Evolutionary conservation across 1,284 basidiomycete species (phyloP).

Genomic region (Agaricales sp.): DNA sequence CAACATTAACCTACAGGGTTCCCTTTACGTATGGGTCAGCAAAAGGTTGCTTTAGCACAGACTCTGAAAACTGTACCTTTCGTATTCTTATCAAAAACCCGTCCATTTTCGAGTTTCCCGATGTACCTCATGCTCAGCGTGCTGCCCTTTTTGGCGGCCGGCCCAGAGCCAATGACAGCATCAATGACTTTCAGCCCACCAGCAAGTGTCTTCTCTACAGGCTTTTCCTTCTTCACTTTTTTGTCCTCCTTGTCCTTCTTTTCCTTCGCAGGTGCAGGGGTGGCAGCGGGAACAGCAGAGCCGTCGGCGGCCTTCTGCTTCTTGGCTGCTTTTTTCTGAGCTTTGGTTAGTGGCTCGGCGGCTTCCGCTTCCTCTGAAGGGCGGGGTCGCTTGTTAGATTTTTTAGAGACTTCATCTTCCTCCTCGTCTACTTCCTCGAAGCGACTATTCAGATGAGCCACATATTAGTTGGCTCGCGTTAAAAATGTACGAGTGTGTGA

Average conservation of each 20-base stretch:
- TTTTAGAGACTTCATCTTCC: constrained; percentile 22
- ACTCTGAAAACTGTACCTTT: constrained; percentile 52
- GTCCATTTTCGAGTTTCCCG: constrained; percentile 81
- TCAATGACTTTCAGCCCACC: constrained; percentile 79
- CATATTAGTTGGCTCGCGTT: background rate
- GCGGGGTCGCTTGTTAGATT: constrained; percentile 45
- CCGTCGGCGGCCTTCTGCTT: constrained; percentile 63
- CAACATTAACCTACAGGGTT: background rate
- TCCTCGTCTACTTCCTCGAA: constrained; percentile 52
- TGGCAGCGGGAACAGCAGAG: constrained; percentile 35
- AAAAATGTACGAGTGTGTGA: constrained; percentile 10
- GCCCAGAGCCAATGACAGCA: constrained; percentile 70
- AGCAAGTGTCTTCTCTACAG: constrained; percentile 37
- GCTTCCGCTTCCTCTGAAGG: constrained; percentile 29
- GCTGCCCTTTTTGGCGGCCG: constrained; percentile 79
- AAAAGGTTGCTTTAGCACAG: constrained; percentile 7
- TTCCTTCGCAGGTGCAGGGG: constrained; percentile 21
- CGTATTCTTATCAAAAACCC: constrained; percentile 83
- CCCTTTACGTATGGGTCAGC: constrained; percentile 4
- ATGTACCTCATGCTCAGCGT: constrained; percentile 83
- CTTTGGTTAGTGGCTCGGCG: constrained; percentile 33
- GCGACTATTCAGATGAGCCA: constrained; percentile 25
- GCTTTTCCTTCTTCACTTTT: constrained; percentile 28
- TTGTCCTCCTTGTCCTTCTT: constrained; percentile 24
- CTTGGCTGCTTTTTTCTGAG: constrained; percentile 65